These are phyloP conservation scores for Cucurbitaria berberidis DNA, from an alignment of 2,329 filamentous ascomycete genomes.

Conservation along the genomic window DNA sequence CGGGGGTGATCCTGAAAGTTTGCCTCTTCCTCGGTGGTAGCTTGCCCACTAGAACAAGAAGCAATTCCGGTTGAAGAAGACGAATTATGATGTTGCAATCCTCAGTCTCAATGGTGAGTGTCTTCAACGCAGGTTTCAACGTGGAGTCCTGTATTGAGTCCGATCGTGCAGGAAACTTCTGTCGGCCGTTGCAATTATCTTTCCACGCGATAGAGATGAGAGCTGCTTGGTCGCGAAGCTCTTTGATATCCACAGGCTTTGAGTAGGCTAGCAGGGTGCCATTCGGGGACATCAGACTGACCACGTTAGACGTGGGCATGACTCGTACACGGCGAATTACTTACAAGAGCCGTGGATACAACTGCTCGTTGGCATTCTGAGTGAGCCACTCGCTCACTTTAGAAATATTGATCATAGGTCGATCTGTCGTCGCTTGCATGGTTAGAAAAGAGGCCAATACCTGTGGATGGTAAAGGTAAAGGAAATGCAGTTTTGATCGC, in stretches of 20 bases:
- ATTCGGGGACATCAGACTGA: constrained; percentile 58
- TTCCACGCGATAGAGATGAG: constrained; percentile 58
- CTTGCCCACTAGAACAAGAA: constrained; percentile 57
- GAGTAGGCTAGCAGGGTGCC: constrained; percentile 59
- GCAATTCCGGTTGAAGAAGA: constrained; percentile 53
- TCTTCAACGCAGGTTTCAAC: constrained; percentile 44
- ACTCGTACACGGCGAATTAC: constrained; percentile 13
- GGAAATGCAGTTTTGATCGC: neutral
- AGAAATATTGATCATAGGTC: constrained; percentile 53
- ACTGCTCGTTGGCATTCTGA: constrained; percentile 51
- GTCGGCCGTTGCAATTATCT: constrained; percentile 45
- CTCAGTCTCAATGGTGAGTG: constrained; percentile 56
- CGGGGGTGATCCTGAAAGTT: constrained; percentile 53
- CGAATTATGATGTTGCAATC: constrained; percentile 55
- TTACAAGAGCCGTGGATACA: constrained; percentile 54
- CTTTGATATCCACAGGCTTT: constrained; percentile 55
- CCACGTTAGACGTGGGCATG: constrained; percentile 10
- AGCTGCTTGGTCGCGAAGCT: constrained; percentile 57
- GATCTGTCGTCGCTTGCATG: constrained; percentile 17
- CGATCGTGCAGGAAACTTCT: constrained; percentile 16
- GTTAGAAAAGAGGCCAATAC: constrained; percentile 11
- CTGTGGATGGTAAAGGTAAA: constrained; percentile 2
- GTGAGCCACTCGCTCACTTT: constrained; percentile 54
- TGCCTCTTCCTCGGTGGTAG: constrained; percentile 51
- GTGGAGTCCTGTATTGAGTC: constrained; percentile 10